A percentile compares a stretch with the other conserved stretches of the same genome.
Evolutionary conservation across 1,139 yeast species (phyloP).

Genomic region (Groenewaldozyma auringiensis): DNA sequence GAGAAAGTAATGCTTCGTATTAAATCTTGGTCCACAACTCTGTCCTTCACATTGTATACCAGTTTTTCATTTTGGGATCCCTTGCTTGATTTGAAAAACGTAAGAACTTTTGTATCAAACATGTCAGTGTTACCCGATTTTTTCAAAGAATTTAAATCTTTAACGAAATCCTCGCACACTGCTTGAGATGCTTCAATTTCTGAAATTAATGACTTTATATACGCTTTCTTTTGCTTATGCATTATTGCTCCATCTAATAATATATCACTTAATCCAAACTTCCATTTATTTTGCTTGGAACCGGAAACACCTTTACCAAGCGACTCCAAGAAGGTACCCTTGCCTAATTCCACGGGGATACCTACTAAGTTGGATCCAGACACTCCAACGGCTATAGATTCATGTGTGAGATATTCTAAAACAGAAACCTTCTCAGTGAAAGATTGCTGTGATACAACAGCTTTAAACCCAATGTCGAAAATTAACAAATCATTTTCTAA

Average conservation of each 20-base stretch:
- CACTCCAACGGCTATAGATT: conserved; percentile 1
- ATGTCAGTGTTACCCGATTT: background rate
- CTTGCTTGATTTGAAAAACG: conserved; percentile 8
- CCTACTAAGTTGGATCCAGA: conserved; percentile 26
- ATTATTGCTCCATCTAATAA: conserved; percentile 18
- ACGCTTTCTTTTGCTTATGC: conserved; percentile 1
- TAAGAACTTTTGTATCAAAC: background rate
- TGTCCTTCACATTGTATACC: conserved; percentile 53
- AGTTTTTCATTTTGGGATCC: conserved; percentile 14
- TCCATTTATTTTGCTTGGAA: conserved; percentile 11
- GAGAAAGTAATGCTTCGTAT: conserved; percentile 43
- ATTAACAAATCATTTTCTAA: conserved; percentile 31
- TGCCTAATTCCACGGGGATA: conserved; percentile 53
- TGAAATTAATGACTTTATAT: background rate
- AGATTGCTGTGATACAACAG: conserved; percentile 29
- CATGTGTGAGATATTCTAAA: background rate
- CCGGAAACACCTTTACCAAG: conserved; percentile 53
- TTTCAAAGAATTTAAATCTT: background rate
- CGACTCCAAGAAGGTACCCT: conserved; percentile 64
- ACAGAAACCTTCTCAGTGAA: background rate
- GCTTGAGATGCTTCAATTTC: background rate
- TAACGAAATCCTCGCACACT: background rate
- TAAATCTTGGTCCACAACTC: conserved; percentile 55
- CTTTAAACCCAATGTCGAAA: conserved; percentile 38
- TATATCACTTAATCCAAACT: conserved; percentile 19